Conservation (phyloP, 2,329 filamentous ascomycete genomes). For the Trichoderma citrinoviride region DNA sequence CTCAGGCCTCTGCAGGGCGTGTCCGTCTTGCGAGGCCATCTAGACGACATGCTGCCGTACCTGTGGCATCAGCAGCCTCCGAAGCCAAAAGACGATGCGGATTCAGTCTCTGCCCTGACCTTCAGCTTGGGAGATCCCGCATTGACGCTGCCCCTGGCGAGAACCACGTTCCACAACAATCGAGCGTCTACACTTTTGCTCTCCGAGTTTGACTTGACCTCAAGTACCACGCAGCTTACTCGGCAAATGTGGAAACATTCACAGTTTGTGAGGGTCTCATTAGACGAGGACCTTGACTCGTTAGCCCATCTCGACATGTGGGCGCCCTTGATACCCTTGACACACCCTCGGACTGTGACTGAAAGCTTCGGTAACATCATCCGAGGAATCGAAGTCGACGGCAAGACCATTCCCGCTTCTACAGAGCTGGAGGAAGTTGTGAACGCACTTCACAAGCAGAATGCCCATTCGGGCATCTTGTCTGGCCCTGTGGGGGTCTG, state of each 20-base stretch:
- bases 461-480: slow-evolving; percentile 26
- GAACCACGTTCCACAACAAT: slow-evolving; percentile 74
- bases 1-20: slow-evolving; percentile 43
- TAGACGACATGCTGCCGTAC: slow-evolving; percentile 43
- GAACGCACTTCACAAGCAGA: slow-evolving; percentile 52
- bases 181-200: slow-evolving; percentile 56
- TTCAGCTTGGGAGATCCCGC: slow-evolving; percentile 40
- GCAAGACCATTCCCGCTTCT: slow-evolving; percentile 58
- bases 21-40: slow-evolving; percentile 49
- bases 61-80: slow-evolving; percentile 41
- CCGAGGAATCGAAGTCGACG: slow-evolving; percentile 55
- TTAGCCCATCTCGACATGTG: slow-evolving; percentile 32
- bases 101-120: slow-evolving; percentile 42
- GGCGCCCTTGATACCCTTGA: slow-evolving; percentile 60
- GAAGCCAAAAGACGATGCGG: slow-evolving; percentile 32
- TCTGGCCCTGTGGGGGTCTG: slow-evolving; percentile 62
- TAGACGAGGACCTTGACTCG: slow-evolving; percentile 25
- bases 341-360: slow-evolving; percentile 58
- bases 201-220: slow-evolving; percentile 31
- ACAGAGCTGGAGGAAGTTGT: slow-evolving; percentile 68
- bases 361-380: slow-evolving; percentile 78
- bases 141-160: slow-evolving; percentile 65
- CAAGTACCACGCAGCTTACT: slow-evolving; percentile 26
- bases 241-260: slow-evolving; percentile 37
- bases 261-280: slow-evolving; percentile 38